A percentile compares a stretch with the other conserved stretches of the same genome.
These are phyloP conservation scores for Xylaria grammica DNA, from an alignment of 495 filamentous ascomycete species.

Conservation along the genomic window DNA sequence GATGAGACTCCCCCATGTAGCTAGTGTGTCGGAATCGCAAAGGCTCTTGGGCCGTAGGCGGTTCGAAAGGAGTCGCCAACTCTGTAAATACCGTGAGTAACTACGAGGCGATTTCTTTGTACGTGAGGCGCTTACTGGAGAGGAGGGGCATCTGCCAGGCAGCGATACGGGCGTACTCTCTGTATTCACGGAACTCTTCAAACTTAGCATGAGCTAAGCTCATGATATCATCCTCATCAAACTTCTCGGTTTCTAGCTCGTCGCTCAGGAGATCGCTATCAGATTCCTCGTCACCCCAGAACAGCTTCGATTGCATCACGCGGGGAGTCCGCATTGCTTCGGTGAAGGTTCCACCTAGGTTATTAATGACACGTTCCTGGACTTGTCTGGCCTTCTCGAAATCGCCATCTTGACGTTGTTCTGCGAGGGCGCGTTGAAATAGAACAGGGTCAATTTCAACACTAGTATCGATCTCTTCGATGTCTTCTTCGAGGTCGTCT, in stretches of 20 bases:
- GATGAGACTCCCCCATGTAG: slow-evolving; percentile 93
- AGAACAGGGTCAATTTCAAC: slow-evolving; percentile 21
- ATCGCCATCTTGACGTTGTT: background rate
- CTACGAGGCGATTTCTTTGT: background rate
- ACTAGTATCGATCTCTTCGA: slow-evolving; percentile 22
- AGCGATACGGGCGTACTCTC: slow-evolving; percentile 84
- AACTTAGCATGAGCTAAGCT: slow-evolving; percentile 81
- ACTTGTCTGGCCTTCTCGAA: slow-evolving; percentile 11
- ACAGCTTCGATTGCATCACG: slow-evolving; percentile 19
- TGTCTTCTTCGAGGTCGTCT: slow-evolving; percentile 11
- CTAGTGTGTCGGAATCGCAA: slow-evolving; percentile 97
- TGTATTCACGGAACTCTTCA: slow-evolving; percentile 84
- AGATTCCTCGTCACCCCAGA: slow-evolving; percentile 50
- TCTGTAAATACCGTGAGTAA: slow-evolving; percentile 57
- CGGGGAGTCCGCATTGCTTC: slow-evolving; percentile 18
- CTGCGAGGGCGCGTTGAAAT: background rate
- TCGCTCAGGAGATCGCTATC: slow-evolving; percentile 48
- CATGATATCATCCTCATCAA: slow-evolving; percentile 79
- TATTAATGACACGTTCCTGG: slow-evolving; percentile 20
- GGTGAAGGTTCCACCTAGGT: background rate
- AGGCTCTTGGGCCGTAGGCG: slow-evolving; percentile 65
- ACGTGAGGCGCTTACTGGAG: slow-evolving; percentile 64
- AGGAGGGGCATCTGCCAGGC: slow-evolving; percentile 98
- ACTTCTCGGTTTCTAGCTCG: slow-evolving; percentile 44
- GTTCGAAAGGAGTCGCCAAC: slow-evolving; percentile 78